Conservation (phyloP, 345 rosid genomes). For the Bretschneidera sinensis region DNA sequence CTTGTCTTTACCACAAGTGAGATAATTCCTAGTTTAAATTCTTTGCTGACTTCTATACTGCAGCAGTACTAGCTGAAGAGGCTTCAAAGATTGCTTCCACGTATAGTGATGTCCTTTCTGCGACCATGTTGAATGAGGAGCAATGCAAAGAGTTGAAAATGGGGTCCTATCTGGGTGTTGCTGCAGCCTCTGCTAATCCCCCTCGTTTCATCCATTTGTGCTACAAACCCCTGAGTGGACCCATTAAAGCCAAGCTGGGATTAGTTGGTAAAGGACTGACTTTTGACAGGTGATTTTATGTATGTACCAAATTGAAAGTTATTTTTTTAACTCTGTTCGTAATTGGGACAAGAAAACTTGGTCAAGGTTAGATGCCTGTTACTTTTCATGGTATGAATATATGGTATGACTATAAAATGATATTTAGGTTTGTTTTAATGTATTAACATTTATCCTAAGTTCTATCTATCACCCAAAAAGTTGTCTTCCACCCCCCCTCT, state of each 20-base stretch:
- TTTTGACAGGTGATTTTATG: constrained; percentile 76
- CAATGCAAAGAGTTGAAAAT: constrained; percentile 85
- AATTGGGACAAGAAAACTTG: background rate
- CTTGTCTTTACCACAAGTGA: background rate
- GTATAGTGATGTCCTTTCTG: constrained; percentile 67
- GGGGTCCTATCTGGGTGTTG: constrained; percentile 93
- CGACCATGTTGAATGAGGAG: constrained; percentile 66
- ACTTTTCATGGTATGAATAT: no score
- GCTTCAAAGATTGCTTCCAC: constrained; percentile 75
- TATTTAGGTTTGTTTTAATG: no score
- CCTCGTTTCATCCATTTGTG: constrained; percentile 87
- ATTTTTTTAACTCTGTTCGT: background rate
- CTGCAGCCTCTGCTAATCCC: constrained; percentile 84
- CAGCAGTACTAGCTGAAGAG: constrained; percentile 81
- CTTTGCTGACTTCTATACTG: constrained; percentile 1
- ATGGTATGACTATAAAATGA: no score
- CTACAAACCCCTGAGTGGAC: constrained; percentile 64
- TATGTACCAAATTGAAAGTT: background rate
- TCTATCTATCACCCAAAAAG: background rate
- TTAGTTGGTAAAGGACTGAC: constrained; percentile 94
- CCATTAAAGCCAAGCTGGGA: constrained; percentile 71
- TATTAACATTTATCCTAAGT: background rate
- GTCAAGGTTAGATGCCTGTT: background rate
- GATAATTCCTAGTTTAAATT: background rate
- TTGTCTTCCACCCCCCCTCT: background rate